phyloP scores from a whole-genome alignment of 768 basidiomycete genomes.

The Tricholoma sp. region DNA sequence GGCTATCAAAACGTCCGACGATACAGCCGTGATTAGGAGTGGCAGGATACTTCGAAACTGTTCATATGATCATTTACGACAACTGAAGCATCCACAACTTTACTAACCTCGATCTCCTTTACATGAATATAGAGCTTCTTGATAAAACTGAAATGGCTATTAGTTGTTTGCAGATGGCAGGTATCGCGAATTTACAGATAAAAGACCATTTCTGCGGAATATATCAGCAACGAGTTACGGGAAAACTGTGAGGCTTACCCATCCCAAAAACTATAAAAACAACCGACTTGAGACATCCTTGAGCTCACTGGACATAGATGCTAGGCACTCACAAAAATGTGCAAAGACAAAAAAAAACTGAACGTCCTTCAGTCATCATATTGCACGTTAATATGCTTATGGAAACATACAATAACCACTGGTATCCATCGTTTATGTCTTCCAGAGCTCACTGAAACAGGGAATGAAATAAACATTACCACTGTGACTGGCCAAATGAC shows the following conservation, averaged over 20 bases:
- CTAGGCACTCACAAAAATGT: slow-evolving; percentile 33
- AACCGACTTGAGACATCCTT: neutral
- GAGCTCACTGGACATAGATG: neutral
- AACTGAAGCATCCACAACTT: neutral
- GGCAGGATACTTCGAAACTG: slow-evolving; percentile 35
- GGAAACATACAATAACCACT: slow-evolving; percentile 25
- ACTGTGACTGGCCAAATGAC: slow-evolving; percentile 7
- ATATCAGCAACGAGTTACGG: neutral
- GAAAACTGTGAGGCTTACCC: slow-evolving; percentile 18
- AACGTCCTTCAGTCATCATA: neutral
- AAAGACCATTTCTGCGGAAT: slow-evolving; percentile 29
- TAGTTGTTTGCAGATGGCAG: neutral
- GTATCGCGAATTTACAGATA: slow-evolving; percentile 24
- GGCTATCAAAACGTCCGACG: slow-evolving; percentile 46
- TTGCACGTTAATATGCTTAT: neutral
- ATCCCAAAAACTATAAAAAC: slow-evolving; percentile 32
- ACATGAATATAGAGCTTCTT: slow-evolving; percentile 31
- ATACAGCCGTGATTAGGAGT: slow-evolving; percentile 38
- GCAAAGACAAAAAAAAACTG: slow-evolving; percentile 30
- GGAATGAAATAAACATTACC: neutral
- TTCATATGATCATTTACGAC: neutral
- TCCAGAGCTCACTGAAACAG: slow-evolving; percentile 28
- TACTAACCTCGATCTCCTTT: slow-evolving; percentile 29
- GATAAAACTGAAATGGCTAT: slow-evolving; percentile 25
- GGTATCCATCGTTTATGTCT: slow-evolving; percentile 31